Evolutionary conservation across 2,329 filamentous ascomycete species (phyloP).

Genomic region (Alternaria dauci): DNA sequence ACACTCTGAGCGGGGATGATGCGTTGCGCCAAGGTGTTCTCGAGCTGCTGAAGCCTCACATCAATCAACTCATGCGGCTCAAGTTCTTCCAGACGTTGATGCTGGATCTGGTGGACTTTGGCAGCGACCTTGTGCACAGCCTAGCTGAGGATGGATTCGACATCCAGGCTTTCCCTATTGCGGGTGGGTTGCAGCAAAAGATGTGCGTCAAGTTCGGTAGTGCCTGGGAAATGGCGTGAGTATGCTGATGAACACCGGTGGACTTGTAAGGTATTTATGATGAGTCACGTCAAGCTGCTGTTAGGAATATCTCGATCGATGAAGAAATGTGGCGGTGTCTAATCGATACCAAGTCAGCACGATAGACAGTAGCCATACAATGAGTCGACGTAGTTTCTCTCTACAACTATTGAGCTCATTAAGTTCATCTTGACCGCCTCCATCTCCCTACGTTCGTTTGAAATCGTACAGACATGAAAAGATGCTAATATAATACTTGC

Average conservation of each 20-base stretch:
- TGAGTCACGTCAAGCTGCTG: too few species aligned
- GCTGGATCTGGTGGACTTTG: slow-evolving; percentile 22
- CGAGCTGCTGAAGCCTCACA: slow-evolving; percentile 25
- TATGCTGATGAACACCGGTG: background rate
- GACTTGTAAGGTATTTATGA: background rate
- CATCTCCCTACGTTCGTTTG: too few species aligned
- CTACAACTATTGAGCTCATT: too few species aligned
- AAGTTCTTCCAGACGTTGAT: slow-evolving; percentile 29
- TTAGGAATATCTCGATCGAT: too few species aligned
- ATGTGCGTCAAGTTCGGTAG: slow-evolving; percentile 7
- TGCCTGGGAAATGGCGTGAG: background rate
- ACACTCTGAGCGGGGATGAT: slow-evolving; percentile 24
- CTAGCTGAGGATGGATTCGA: slow-evolving; percentile 32
- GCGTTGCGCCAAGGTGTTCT: slow-evolving; percentile 26
- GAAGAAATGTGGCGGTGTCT: background rate
- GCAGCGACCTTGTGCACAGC: slow-evolving; percentile 24
- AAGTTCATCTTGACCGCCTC: too few species aligned
- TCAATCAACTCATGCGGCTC: slow-evolving; percentile 21
- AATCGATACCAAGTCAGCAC: background rate
- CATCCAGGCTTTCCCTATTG: slow-evolving; percentile 16
- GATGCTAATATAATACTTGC: too few species aligned
- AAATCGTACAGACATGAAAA: too few species aligned
- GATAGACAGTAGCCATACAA: too few species aligned
- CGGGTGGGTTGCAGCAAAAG: background rate
- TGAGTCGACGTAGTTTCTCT: too few species aligned